Percentiles rank a stretch among this genome's conserved stretches.
Evolutionary conservation across 2,329 filamentous ascomycete genomes (phyloP).

Genomic region (Fusarium robinianum): DNA sequence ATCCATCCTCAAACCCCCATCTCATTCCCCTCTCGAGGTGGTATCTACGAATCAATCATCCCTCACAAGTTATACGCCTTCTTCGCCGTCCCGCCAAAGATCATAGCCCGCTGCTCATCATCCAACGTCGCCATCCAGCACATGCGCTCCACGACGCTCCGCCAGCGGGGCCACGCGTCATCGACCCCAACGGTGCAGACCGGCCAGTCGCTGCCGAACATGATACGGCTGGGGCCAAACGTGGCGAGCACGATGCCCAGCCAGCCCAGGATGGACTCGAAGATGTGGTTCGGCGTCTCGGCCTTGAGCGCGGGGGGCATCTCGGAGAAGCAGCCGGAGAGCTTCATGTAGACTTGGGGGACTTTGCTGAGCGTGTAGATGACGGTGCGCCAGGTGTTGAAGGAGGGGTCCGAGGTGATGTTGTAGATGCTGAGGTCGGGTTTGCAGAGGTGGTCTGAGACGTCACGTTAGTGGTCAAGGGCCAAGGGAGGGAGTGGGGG

Average conservation of each 20-base stretch:
- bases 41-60: too few relatives aligned
- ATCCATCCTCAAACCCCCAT: not conserved
- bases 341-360: slow-evolving; percentile 79
- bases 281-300: slow-evolving; percentile 59
- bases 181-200: slow-evolving; percentile 72
- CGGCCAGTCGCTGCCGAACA: slow-evolving; percentile 96
- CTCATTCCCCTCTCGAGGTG: not conserved
- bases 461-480: slow-evolving; percentile 13
- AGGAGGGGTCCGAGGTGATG: slow-evolving; percentile 58
- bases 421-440: slow-evolving; percentile 72
- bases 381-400: slow-evolving; percentile 69
- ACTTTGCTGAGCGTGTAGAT: slow-evolving; percentile 70
- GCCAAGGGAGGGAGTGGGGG: not conserved
- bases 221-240: slow-evolving; percentile 73
- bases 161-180: slow-evolving; percentile 77
- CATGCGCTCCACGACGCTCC: slow-evolving; percentile 67
- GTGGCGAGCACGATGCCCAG: slow-evolving; percentile 70
- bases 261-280: slow-evolving; percentile 70
- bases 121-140: slow-evolving; percentile 65
- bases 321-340: slow-evolving; percentile 86
- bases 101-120: slow-evolving; percentile 63
- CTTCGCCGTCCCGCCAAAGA: slow-evolving; percentile 75
- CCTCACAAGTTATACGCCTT: slow-evolving; percentile 66
- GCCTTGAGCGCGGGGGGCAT: slow-evolving; percentile 62
- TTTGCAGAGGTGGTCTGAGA: slow-evolving; percentile 84